These are phyloP conservation scores for Catunica adiposa DNA, from an alignment of 2,329 filamentous ascomycete genomes.

Conservation along the genomic window DNA sequence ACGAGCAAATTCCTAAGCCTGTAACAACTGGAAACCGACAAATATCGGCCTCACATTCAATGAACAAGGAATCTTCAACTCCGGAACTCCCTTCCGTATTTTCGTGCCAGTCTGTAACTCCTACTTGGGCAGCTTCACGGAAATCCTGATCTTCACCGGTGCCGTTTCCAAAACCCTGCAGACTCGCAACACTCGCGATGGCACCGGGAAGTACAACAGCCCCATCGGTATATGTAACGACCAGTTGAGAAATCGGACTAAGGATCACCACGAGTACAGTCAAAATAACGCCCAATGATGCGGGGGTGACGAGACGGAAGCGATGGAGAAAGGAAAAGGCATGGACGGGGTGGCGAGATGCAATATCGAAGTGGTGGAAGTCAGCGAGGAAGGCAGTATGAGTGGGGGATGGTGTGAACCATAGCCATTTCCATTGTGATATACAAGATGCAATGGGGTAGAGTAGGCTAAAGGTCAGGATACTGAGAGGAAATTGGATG, in stretches of 20 bases:
- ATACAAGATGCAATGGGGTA: slow-evolving; percentile 19
- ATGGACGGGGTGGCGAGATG: slow-evolving; percentile 17
- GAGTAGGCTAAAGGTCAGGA: slow-evolving; percentile 18
- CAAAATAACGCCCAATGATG: slow-evolving; percentile 17
- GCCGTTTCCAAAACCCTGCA: slow-evolving; percentile 1
- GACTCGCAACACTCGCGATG: neutral
- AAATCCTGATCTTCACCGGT: neutral
- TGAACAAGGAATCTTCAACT: neutral
- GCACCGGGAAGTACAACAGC: neutral
- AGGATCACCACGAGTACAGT: slow-evolving; percentile 16
- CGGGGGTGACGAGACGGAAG: slow-evolving; percentile 17
- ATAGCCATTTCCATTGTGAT: slow-evolving; percentile 22
- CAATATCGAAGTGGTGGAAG: slow-evolving; percentile 20
- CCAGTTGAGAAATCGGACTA: slow-evolving; percentile 12
- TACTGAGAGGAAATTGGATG: slow-evolving; percentile 19
- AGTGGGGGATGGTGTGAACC: slow-evolving; percentile 15
- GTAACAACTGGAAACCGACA: slow-evolving; percentile 16
- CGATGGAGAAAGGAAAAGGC: slow-evolving; percentile 16
- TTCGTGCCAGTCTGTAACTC: neutral
- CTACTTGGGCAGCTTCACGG: neutral
- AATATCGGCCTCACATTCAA: slow-evolving; percentile 15
- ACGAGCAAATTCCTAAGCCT: slow-evolving; percentile 18
- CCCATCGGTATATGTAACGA: slow-evolving; percentile 7
- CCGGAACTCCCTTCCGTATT: neutral
- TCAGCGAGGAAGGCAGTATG: slow-evolving; percentile 16